Percentiles rank a stretch among this genome's conserved stretches.
These are phyloP conservation scores for Magnusiomyces sp. DNA, from an alignment of 1,139 yeast genomes.

Conservation along the genomic window DNA sequence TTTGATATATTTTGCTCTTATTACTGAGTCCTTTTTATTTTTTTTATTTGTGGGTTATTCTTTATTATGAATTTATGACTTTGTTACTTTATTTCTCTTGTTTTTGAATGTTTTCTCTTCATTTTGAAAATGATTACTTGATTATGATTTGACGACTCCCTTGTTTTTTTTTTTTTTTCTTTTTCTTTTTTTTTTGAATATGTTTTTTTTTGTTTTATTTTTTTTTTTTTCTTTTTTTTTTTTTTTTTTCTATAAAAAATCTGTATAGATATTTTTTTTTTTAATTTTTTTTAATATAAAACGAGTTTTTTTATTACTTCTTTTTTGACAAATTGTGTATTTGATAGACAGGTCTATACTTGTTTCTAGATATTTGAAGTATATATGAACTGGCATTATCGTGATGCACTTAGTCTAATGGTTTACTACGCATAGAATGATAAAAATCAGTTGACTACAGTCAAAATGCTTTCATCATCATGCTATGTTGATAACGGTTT, in stretches of 20 bases:
- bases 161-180: background rate
- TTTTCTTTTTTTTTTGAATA: background rate
- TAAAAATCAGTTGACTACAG: no score
- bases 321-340: background rate
- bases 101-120: background rate
- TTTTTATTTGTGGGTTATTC: no score
- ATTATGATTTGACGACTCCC: background rate
- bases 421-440: no score
- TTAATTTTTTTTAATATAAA: background rate
- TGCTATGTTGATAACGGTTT: no score
- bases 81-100: background rate
- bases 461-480: no score
- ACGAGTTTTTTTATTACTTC: constrained; percentile 1
- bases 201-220: background rate
- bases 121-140: background rate
- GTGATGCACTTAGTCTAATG: no score
- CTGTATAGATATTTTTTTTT: background rate
- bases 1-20: background rate
- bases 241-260: constrained; percentile 5
- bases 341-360: no score
- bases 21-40: no score
- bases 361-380: no score
- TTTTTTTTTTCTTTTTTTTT: constrained; percentile 9
- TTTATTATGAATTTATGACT: background rate
- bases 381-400: no score